Evolutionary conservation across 306 rosid species (phyloP).

Genomic region (Phaseolus lunatus): DNA sequence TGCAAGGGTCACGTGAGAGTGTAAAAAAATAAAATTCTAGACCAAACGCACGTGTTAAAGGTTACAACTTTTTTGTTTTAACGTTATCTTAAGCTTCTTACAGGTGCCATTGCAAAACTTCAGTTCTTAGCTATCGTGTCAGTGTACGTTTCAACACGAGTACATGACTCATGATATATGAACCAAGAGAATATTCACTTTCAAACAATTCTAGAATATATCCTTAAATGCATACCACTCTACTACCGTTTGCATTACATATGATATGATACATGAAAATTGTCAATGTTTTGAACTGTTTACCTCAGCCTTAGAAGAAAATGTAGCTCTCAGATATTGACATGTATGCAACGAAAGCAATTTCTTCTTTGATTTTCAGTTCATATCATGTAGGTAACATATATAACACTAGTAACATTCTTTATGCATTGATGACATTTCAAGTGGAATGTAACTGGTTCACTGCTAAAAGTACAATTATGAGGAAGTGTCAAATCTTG

Average conservation of each 20-base stretch:
- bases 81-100: neutral
- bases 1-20: neutral
- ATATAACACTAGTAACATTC: too few species aligned
- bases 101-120: too few species aligned
- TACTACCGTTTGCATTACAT: neutral
- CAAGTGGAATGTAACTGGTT: too few species aligned
- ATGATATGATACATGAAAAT: neutral
- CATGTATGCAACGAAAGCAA: neutral
- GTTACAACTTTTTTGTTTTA: neutral
- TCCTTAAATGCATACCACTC: neutral
- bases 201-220: neutral
- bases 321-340: neutral
- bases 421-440: too few species aligned
- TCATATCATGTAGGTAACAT: neutral
- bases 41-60: neutral
- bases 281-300: neutral
- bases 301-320: neutral
- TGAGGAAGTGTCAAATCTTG: too few species aligned
- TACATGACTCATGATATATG: neutral
- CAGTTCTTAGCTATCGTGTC: constrained; percentile 21
- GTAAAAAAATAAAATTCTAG: neutral
- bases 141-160: neutral
- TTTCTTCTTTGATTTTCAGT: neutral
- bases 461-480: too few species aligned
- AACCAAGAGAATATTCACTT: neutral